phyloP scores from a whole-genome alignment of 1,284 basidiomycete species.

The Pseudozyma tsukubaensis region DNA sequence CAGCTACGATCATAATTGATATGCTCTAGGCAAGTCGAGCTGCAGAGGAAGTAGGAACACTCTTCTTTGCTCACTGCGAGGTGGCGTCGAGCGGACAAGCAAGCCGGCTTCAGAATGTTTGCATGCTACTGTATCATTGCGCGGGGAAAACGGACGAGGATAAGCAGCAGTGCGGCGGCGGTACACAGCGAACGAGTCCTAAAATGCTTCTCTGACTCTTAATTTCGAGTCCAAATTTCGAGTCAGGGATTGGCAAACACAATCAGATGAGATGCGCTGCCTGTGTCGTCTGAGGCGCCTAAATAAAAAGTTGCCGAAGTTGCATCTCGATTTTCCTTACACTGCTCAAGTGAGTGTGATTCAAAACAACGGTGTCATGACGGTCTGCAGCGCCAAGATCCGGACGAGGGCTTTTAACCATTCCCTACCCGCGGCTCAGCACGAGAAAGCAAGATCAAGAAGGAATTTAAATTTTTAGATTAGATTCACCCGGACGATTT shows the following conservation, averaged over 20 bases:
- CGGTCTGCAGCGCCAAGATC: not conserved
- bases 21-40: no score
- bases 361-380: no score
- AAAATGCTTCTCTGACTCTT: not conserved
- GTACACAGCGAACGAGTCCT: not conserved
- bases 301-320: not conserved
- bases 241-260: no score
- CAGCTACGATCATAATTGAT: no score
- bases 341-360: not conserved
- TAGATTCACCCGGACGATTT: not conserved
- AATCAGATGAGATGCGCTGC: not conserved
- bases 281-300: not conserved
- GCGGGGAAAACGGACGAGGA: not conserved
- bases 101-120: no score
- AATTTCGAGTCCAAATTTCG: no score
- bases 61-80: no score
- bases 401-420: not conserved
- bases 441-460: not conserved
- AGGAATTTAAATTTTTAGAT: not conserved
- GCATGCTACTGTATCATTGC: no score
- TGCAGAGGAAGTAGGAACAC: no score
- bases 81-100: no score
- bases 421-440: not conserved
- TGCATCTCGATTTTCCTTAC: not conserved
- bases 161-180: not conserved